These are phyloP conservation scores for Aspergillus transmontanensis DNA, from an alignment of 2,329 filamentous ascomycete species.

Conservation along the genomic window DNA sequence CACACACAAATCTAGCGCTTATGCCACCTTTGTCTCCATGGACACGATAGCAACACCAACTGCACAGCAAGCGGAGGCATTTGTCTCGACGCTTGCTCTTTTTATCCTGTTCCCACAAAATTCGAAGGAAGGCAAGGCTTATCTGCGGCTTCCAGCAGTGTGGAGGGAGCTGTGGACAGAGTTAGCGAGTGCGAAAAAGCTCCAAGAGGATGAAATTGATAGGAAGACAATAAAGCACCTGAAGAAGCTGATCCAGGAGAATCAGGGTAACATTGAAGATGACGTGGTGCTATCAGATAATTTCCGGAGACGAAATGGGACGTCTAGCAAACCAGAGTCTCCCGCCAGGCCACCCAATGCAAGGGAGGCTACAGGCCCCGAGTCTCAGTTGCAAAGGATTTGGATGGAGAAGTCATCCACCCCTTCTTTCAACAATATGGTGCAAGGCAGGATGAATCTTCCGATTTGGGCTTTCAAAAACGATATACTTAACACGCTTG, in stretches of 20 bases:
- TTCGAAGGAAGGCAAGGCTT: constrained; percentile 82
- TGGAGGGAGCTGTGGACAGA: constrained; percentile 90
- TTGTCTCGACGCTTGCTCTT: constrained; percentile 76
- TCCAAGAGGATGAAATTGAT: constrained; percentile 69
- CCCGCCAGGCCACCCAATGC: constrained; percentile 22
- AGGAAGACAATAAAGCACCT: constrained; percentile 69
- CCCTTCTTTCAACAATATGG: constrained; percentile 73
- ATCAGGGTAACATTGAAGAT: constrained; percentile 58
- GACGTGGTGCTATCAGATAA: constrained; percentile 76
- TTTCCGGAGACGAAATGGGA: constrained; percentile 60
- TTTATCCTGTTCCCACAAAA: constrained; percentile 80
- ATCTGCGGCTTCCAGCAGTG: constrained; percentile 71
- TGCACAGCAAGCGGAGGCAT: constrained; percentile 80
- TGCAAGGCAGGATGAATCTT: constrained; percentile 73
- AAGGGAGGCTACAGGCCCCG: constrained; percentile 27
- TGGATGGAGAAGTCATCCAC: constrained; percentile 57
- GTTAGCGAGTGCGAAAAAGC: constrained; percentile 70
- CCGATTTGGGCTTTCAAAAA: constrained; percentile 87
- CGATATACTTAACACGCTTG: constrained; percentile 75
- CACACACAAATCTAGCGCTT: constrained; percentile 47
- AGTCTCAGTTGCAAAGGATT: constrained; percentile 50
- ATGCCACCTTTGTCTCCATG: constrained; percentile 70
- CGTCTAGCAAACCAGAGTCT: constrained; percentile 30
- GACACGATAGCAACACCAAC: constrained; percentile 72
- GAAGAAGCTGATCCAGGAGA: constrained; percentile 44